Percentiles rank a stretch among this genome's conserved stretches.
Conservation (phyloP, 805 yeast species). For the Cyberlindnera maclurae region DNA sequence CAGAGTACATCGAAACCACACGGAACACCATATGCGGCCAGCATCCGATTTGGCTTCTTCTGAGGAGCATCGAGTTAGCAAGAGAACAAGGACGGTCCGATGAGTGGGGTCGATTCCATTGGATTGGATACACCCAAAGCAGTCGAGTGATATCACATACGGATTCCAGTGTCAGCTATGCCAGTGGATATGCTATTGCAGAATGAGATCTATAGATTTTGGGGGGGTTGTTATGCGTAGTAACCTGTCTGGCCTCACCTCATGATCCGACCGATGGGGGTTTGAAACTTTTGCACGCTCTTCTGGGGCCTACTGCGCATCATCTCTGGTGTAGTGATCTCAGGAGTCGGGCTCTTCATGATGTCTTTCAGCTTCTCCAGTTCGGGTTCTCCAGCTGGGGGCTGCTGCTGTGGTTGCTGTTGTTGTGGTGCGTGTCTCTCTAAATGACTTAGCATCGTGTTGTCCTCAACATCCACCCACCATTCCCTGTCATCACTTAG, state of each 20-base stretch:
- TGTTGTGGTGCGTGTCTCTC: constrained; percentile 3
- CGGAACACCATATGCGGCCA: constrained; percentile 94
- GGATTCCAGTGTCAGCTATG: constrained; percentile 90
- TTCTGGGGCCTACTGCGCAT: constrained; percentile 17
- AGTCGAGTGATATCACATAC: constrained; percentile 35
- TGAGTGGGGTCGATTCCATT: constrained; percentile 37
- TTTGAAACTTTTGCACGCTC: constrained; percentile 16
- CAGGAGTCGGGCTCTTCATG: constrained; percentile 4
- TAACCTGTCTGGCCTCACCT: constrained; percentile 12
- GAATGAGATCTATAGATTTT: background rate
- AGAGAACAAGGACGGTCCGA: constrained; percentile 12
- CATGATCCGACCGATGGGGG: constrained; percentile 20
- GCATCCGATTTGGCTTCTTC: constrained; percentile 63
- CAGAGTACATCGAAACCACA: constrained; percentile 55
- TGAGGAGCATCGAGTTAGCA: constrained; percentile 43
- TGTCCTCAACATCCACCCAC: constrained; percentile 9
- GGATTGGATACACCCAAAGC: constrained; percentile 83
- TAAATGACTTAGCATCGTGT: constrained; percentile 12
- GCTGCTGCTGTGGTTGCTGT: background rate
- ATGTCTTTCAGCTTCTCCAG: background rate
- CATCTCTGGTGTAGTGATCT: constrained; percentile 20
- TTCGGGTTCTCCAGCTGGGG: background rate
- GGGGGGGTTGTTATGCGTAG: background rate
- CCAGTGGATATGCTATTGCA: constrained; percentile 51
- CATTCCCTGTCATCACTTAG: constrained; percentile 16